phyloP scores from a whole-genome alignment of 2,329 filamentous ascomycete species.

The Cladosporium sp. region DNA sequence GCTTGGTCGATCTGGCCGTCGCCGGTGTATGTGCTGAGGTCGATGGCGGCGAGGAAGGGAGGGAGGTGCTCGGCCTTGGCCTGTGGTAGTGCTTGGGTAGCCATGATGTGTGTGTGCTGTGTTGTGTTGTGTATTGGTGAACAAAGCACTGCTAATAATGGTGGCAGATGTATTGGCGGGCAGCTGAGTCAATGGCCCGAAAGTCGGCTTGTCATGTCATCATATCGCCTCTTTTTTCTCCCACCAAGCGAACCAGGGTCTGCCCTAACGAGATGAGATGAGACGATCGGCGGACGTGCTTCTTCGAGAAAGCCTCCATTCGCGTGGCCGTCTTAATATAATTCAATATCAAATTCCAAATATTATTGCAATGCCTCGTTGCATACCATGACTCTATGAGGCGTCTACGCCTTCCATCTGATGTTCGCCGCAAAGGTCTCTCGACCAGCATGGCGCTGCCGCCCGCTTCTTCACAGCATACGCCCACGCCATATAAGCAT shows the following conservation, averaged over 20 bases:
- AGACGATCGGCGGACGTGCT: neutral
- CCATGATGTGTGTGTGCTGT: slow-evolving; percentile 6
- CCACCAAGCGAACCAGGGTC: neutral
- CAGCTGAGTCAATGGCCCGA: slow-evolving; percentile 1
- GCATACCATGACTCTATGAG: neutral
- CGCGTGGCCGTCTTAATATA: neutral
- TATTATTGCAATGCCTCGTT: neutral
- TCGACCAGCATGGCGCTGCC: neutral
- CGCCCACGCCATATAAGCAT: neutral
- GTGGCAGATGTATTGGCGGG: neutral
- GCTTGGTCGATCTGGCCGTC: slow-evolving; percentile 48
- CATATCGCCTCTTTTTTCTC: neutral
- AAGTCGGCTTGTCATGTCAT: neutral
- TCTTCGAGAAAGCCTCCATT: neutral
- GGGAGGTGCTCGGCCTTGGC: slow-evolving; percentile 31
- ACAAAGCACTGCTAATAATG: neutral
- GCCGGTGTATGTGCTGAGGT: slow-evolving; percentile 42
- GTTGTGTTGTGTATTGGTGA: neutral
- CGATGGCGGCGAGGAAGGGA: slow-evolving; percentile 51
- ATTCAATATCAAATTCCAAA: neutral
- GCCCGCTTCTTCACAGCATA: neutral
- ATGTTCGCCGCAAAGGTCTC: neutral
- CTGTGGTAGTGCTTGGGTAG: neutral
- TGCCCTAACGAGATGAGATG: neutral
- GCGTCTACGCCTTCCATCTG: neutral